Evolutionary conservation across 2,329 filamentous ascomycete species (phyloP).

Genomic region (Ceratocystis variospora): DNA sequence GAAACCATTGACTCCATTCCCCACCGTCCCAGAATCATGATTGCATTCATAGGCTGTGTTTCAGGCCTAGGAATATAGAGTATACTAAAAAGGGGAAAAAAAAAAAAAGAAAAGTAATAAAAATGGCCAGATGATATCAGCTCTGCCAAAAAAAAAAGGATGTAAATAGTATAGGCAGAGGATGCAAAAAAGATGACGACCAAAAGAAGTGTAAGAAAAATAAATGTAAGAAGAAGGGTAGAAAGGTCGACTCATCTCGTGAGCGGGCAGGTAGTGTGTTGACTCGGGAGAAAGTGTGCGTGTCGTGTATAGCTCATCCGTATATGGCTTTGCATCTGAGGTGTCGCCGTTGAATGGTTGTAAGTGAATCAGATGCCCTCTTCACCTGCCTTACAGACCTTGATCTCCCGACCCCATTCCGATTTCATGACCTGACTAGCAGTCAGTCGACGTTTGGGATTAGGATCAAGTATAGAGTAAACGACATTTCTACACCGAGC

Average conservation of each 20-base stretch:
- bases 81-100: constrained; percentile 17
- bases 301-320: constrained; percentile 3
- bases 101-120: constrained; percentile 16
- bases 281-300: background rate
- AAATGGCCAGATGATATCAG: constrained; percentile 2
- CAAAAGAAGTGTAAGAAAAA: background rate
- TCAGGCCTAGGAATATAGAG: constrained; percentile 20
- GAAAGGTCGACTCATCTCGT: background rate
- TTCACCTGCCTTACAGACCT: constrained; percentile 89
- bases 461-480: constrained; percentile 94
- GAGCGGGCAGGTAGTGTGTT: background rate
- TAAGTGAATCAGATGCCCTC: constrained; percentile 58
- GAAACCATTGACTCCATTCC: constrained; percentile 18
- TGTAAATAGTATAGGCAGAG: constrained; percentile 2
- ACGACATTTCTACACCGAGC: constrained; percentile 96
- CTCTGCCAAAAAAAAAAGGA: constrained; percentile 9
- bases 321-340: background rate
- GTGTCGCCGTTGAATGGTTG: constrained; percentile 1
- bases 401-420: constrained; percentile 97
- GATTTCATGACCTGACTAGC: constrained; percentile 95
- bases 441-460: constrained; percentile 80
- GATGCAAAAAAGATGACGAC: constrained; percentile 11
- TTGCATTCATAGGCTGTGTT: constrained; percentile 13
- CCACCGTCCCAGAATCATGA: constrained; percentile 19
- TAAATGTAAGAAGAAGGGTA: background rate